phyloP scores from a whole-genome alignment of 108 stramenopile genomes.

The Conticribra weissflogii region DNA sequence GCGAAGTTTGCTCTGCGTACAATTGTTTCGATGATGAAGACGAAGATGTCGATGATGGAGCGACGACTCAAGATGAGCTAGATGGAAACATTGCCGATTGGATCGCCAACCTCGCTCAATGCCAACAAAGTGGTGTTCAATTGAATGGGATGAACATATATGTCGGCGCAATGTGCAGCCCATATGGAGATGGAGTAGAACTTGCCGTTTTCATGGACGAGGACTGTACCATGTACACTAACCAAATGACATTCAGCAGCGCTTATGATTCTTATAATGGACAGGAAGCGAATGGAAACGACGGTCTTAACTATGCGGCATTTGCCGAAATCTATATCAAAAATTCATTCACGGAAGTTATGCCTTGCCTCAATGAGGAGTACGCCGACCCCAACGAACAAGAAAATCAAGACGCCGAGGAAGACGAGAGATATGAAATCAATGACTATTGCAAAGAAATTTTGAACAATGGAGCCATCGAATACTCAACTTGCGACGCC shows the following conservation, averaged over 20 bases:
- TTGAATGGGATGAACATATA: constrained; percentile 30
- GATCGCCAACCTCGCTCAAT: constrained; percentile 31
- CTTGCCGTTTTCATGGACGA: constrained; percentile 29
- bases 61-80: constrained; percentile 4
- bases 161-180: constrained; percentile 14
- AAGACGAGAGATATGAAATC: constrained; percentile 8
- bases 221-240: constrained; percentile 35
- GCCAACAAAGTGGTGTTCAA: constrained; percentile 7
- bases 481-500: constrained; percentile 19
- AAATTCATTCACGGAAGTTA: constrained; percentile 20
- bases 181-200: constrained; percentile 33
- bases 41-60: constrained; percentile 3
- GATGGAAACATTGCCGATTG: constrained; percentile 30
- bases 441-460: constrained; percentile 35
- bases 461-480: constrained; percentile 14
- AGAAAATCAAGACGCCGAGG: background rate
- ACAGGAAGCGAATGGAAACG: background rate
- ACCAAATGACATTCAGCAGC: constrained; percentile 1
- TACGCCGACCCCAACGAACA: constrained; percentile 20
- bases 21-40: constrained; percentile 30
- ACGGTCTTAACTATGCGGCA: constrained; percentile 18
- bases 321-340: constrained; percentile 33
- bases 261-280: constrained; percentile 12
- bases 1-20: constrained; percentile 24
- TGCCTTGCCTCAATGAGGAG: constrained; percentile 20